A percentile compares a stretch with the other conserved stretches of the same genome.
phyloP scores from a whole-genome alignment of 352 stramenopile species.

The Nannochloropsis limnetica region DNA sequence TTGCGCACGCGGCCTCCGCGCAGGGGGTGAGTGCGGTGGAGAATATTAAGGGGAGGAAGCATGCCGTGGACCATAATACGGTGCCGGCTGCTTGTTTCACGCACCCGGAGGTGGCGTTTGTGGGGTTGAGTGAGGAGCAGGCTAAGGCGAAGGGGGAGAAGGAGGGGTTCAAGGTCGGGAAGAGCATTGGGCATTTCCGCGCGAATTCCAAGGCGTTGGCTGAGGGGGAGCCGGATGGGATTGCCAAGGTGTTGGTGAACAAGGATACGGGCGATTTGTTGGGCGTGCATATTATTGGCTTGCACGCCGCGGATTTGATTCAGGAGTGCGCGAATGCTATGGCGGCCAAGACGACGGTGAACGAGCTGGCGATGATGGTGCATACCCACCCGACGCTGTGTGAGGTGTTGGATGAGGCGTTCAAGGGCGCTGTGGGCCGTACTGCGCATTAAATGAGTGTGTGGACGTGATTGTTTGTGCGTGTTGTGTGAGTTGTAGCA shows the following conservation, averaged over 20 bases:
- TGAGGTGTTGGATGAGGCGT: slow-evolving; percentile 74
- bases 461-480: neutral
- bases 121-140: slow-evolving; percentile 69
- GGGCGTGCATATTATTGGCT: slow-evolving; percentile 75
- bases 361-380: slow-evolving; percentile 74
- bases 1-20: slow-evolving; percentile 69
- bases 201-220: slow-evolving; percentile 74
- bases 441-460: slow-evolving; percentile 60
- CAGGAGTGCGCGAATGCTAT: slow-evolving; percentile 76
- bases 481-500: neutral
- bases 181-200: slow-evolving; percentile 66
- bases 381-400: slow-evolving; percentile 75
- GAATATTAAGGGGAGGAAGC: slow-evolving; percentile 65
- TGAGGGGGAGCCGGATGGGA: slow-evolving; percentile 14
- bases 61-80: slow-evolving; percentile 68
- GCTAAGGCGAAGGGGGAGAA: slow-evolving; percentile 62
- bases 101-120: slow-evolving; percentile 73
- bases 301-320: slow-evolving; percentile 76
- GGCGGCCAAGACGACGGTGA: slow-evolving; percentile 66
- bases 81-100: slow-evolving; percentile 74
- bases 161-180: slow-evolving; percentile 70
- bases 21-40: slow-evolving; percentile 71
- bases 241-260: slow-evolving; percentile 64
- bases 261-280: slow-evolving; percentile 74
- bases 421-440: slow-evolving; percentile 74